Conservation (phyloP, 2,329 filamentous ascomycete genomes). For the Ophiostoma ulmi region DNA sequence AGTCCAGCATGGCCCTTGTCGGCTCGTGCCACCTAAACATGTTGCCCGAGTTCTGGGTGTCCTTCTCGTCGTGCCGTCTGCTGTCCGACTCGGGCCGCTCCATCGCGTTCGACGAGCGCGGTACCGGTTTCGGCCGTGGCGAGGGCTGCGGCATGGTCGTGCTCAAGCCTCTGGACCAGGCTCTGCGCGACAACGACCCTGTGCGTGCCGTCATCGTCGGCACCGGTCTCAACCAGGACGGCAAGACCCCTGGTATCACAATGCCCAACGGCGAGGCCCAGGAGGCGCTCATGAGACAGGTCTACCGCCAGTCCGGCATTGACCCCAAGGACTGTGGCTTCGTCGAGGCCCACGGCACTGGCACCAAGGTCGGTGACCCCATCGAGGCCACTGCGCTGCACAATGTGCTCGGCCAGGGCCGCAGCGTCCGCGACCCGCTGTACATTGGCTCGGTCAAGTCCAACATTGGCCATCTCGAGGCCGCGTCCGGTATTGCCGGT, state of each 20-base stretch:
- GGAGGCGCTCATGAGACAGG: slow-evolving; percentile 40
- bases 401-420: slow-evolving; percentile 36
- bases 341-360: slow-evolving; percentile 45
- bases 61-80: slow-evolving; percentile 36
- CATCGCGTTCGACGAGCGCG: slow-evolving; percentile 46
- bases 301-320: slow-evolving; percentile 42
- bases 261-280: slow-evolving; percentile 48
- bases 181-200: slow-evolving; percentile 45
- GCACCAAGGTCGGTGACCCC: slow-evolving; percentile 32
- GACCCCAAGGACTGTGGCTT: slow-evolving; percentile 42
- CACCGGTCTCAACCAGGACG: slow-evolving; percentile 48
- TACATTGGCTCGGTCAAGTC: slow-evolving; percentile 43
- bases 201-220: slow-evolving; percentile 46
- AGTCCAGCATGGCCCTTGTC: slow-evolving; percentile 32
- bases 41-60: slow-evolving; percentile 29
- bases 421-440: slow-evolving; percentile 25
- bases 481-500: slow-evolving; percentile 46
- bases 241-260: slow-evolving; percentile 49
- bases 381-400: slow-evolving; percentile 42
- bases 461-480: slow-evolving; percentile 47
- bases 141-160: slow-evolving; percentile 50
- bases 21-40: slow-evolving; percentile 34
- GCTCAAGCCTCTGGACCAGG: slow-evolving; percentile 47
- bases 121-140: slow-evolving; percentile 53
- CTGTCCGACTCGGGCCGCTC: slow-evolving; percentile 42